Evolutionary conservation across 305 asterid species (phyloP), one percentile per base, ranked within the genome.

Genomic region (Plantago coronopus): DNA sequence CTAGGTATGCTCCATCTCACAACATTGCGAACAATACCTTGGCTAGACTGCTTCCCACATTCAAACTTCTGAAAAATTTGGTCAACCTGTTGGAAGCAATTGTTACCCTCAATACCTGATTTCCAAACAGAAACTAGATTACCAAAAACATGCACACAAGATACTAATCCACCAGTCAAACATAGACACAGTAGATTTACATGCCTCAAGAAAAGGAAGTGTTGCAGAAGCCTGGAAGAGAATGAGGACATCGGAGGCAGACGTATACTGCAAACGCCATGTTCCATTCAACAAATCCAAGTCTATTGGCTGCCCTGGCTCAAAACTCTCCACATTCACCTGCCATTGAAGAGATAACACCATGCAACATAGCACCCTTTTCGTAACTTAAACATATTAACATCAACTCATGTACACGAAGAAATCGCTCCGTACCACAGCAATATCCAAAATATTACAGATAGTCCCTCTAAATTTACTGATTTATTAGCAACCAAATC

Each of bases 201-300:
- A 62, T 54, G 83, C 97, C 95, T 86, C 79, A 44, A 90, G 59
- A 74, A 83, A 79, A 48, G 96, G 97, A 68, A 90, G 83, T 67
- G 83, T 79, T n/a, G 84, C 68, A 1, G 88, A 87, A 23, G 95
- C 77, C 48, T 90, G 89, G 56, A 90, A 61, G 73, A 90, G 96
- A 63, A 82, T 29, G 45, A 90, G 76, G 71, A 87, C 97, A 71
- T 90, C 96, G 2, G 89, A 64, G 5, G 97, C 97, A 14, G 97
- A 83, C 6, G 97, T 87, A 63, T 87, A 87, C 76, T 85, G 94
- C 83, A 90, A 73, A 34, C 97, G 97, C 97, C 97, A 87, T 11
- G 95, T 87, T n/a, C 96, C 96, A 19, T 90, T 83, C 81, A 90
- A 76, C 60, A 72, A 51, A 37, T 56, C 74, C 73, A 87, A 77